Conservation (phyloP, 805 yeast genomes). For the Wickerhamomyces silvicola region DNA sequence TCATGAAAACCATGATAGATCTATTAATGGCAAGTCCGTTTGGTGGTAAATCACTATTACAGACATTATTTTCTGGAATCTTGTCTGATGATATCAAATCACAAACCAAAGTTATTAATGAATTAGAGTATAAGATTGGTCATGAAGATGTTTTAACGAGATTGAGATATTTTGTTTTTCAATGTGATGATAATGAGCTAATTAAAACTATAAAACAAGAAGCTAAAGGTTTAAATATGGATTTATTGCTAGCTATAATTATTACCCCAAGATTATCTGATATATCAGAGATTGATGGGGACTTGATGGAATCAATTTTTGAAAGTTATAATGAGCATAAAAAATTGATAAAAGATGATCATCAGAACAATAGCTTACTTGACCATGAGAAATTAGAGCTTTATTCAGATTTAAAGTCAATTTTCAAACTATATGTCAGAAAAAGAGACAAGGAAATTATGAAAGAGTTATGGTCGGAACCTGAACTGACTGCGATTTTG, state of each 20-base stretch:
- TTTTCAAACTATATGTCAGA: constrained; percentile 57
- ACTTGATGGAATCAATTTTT: constrained; percentile 14
- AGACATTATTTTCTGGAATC: constrained; percentile 65
- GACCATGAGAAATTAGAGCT: constrained; percentile 23
- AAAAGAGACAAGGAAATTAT: constrained; percentile 70
- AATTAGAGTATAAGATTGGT: constrained; percentile 35
- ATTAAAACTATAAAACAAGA: constrained; percentile 22
- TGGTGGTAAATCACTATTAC: constrained; percentile 62
- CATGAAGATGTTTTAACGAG: constrained; percentile 21
- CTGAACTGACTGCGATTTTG: constrained; percentile 68
- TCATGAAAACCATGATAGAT: constrained; percentile 75
- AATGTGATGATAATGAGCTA: constrained; percentile 26
- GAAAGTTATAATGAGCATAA: constrained; percentile 22
- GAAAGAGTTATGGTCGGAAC: constrained; percentile 79
- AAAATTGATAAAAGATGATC: constrained; percentile 22
- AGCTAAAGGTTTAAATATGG: constrained; percentile 14
- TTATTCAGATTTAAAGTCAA: constrained; percentile 50
- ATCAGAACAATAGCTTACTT: constrained; percentile 11
- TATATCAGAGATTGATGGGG: constrained; percentile 8
- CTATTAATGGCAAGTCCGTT: constrained; percentile 75
- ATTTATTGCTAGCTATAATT: constrained; percentile 15
- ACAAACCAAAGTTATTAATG: constrained; percentile 46
- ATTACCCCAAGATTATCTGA: constrained; percentile 19
- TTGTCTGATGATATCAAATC: constrained; percentile 69
- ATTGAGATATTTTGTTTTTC: constrained; percentile 26